Conservation (phyloP, 805 yeast species). For the Pichia sporocuriosa region DNA sequence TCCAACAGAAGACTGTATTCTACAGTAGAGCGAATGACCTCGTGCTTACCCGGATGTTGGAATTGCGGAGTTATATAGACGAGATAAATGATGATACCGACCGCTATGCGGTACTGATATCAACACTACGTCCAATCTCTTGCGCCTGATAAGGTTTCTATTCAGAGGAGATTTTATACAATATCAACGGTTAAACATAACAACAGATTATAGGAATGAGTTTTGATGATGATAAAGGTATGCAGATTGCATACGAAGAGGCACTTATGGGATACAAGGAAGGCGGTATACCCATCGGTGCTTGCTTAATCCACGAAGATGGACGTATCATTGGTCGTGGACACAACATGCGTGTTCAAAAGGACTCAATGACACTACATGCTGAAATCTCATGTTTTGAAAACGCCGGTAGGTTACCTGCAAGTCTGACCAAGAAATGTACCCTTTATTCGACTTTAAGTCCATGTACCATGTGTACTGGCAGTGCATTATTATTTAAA, state of each 20-base stretch:
- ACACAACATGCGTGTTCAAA: conserved; percentile 85
- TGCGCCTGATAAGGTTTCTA: no score
- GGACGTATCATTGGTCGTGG: conserved; percentile 84
- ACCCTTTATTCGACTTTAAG: conserved; percentile 90
- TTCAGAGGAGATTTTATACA: no score
- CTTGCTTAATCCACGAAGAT: conserved; percentile 62
- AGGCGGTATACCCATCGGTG: conserved; percentile 73
- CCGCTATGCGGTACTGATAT: no score
- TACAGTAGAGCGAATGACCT: no score
- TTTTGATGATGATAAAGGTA: conserved; percentile 61
- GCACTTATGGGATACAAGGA: conserved; percentile 61
- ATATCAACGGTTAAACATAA: no score
- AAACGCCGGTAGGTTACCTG: conserved; percentile 84
- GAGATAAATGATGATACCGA: no score
- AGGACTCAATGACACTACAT: conserved; percentile 75
- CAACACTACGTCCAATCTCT: no score
- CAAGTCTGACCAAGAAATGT: conserved; percentile 69
- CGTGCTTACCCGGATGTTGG: no score
- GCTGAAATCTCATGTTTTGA: conserved; percentile 90
- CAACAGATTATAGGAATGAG: no score
- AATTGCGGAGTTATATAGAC: no score
- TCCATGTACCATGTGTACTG: conserved; percentile 94
- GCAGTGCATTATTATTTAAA: conserved; percentile 86
- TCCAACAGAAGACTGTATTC: no score
- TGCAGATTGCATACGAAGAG: conserved; percentile 66